Conservation (phyloP, 192 early-diverging fungal genomes). For the Mycoemilia scoparia region DNA sequence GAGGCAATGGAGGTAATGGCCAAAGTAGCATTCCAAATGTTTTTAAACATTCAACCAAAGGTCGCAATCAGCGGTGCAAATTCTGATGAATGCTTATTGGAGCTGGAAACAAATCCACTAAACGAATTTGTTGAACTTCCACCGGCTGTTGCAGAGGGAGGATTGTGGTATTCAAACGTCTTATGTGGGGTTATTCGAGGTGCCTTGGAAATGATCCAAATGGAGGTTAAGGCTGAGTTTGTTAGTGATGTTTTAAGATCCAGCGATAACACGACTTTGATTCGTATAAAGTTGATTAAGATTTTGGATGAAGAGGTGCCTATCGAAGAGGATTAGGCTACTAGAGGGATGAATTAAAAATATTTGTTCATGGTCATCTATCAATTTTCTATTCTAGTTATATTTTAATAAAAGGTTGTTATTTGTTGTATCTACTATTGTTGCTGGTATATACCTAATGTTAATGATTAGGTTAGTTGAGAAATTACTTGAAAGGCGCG, state of each 20-base stretch:
- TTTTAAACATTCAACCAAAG: conserved; percentile 74
- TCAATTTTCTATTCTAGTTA: no score
- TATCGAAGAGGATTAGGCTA: conserved; percentile 69
- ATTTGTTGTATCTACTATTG: no score
- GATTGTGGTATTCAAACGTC: conserved; percentile 93
- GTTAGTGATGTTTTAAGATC: conserved; percentile 55
- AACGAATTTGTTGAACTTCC: conserved; percentile 97
- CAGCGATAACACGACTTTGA: conserved; percentile 81
- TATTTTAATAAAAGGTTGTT: no score
- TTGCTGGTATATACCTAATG: no score
- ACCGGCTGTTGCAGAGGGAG: conserved; percentile 46
- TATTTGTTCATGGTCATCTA: no score
- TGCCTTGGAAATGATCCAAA: conserved; percentile 90
- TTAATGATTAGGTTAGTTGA: no score
- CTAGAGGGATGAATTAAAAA: no score
- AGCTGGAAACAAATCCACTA: conserved; percentile 90
- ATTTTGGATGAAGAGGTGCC: conserved; percentile 93
- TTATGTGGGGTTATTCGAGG: conserved; percentile 87
- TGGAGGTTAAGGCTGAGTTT: conserved; percentile 79
- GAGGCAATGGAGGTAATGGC: conserved; percentile 90
- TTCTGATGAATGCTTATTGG: conserved; percentile 76
- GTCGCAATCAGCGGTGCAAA: conserved; percentile 70
- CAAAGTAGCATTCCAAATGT: conserved; percentile 95
- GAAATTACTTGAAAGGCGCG: no score
- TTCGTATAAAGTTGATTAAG: conserved; percentile 75